Percentiles rank a stretch among this genome's conserved stretches.
Conservation (phyloP, 257 asterid species). For the Scutellaria galericulata region DNA sequence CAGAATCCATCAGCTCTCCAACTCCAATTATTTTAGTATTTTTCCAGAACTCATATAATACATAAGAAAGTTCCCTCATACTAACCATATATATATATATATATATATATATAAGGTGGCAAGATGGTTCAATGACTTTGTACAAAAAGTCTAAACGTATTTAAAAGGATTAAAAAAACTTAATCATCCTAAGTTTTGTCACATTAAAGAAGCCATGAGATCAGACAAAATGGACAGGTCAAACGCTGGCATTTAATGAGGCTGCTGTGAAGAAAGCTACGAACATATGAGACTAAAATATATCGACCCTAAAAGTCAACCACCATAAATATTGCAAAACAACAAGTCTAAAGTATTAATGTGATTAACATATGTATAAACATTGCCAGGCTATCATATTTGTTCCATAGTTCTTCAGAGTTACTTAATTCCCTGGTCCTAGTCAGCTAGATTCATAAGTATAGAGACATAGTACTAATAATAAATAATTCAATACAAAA, state of each 20-base stretch:
- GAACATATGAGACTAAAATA: slow-evolving; percentile 35
- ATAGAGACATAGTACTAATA: slow-evolving; percentile 7
- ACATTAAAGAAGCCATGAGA: slow-evolving; percentile 20
- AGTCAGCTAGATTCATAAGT: slow-evolving; percentile 39
- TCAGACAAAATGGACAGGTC: slow-evolving; percentile 51
- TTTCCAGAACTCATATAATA: background rate
- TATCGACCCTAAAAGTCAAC: slow-evolving; percentile 36
- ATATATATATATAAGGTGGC: slow-evolving; percentile 28
- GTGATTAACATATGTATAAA: slow-evolving; percentile 37
- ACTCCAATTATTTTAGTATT: slow-evolving; percentile 24
- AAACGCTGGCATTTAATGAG: slow-evolving; percentile 43
- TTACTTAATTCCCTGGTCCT: slow-evolving; percentile 3
- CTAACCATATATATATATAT: background rate
- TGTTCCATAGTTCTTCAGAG: slow-evolving; percentile 16
- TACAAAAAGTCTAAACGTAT: slow-evolving; percentile 19
- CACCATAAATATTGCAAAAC: slow-evolving; percentile 33
- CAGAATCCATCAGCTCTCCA: slow-evolving; percentile 38
- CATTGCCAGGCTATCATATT: slow-evolving; percentile 49
- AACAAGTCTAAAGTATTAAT: slow-evolving; percentile 25
- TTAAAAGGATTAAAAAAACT: slow-evolving; percentile 18
- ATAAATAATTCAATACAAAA: background rate
- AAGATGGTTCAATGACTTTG: slow-evolving; percentile 43
- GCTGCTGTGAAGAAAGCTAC: slow-evolving; percentile 30
- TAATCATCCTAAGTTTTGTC: slow-evolving; percentile 29
- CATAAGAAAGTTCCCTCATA: background rate